These are phyloP conservation scores for Paraconiothyrium sp. DNA, from an alignment of 2,329 filamentous ascomycete genomes.

Conservation along the genomic window DNA sequence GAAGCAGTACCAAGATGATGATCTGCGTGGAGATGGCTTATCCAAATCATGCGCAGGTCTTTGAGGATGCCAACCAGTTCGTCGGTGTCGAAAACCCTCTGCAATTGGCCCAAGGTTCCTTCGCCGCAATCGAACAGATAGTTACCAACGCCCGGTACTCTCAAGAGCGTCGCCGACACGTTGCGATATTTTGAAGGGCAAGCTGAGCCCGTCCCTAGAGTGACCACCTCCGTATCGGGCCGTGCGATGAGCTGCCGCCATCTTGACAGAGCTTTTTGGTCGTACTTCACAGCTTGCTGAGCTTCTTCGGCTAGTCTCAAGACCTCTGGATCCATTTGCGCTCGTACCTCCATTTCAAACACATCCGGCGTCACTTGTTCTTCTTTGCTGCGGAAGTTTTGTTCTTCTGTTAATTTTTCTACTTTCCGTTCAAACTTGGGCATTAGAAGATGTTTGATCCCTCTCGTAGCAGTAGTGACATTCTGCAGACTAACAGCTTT, in stretches of 20 bases:
- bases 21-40: conserved; percentile 95
- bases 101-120: conserved; percentile 87
- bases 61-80: conserved; percentile 76
- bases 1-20: conserved; percentile 89
- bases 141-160: conserved; percentile 84
- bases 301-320: conserved; percentile 62
- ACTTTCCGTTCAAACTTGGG: conserved; percentile 54
- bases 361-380: conserved; percentile 38
- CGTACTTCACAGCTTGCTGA: conserved; percentile 46
- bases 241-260: conserved; percentile 75
- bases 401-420: conserved; percentile 24
- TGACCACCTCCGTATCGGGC: conserved; percentile 81
- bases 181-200: conserved; percentile 93
- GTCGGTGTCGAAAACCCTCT: conserved; percentile 73
- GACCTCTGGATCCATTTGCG: conserved; percentile 58
- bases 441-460: conserved; percentile 56
- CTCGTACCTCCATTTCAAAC: conserved; percentile 57
- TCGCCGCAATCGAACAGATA: conserved; percentile 94
- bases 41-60: conserved; percentile 84
- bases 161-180: conserved; percentile 86
- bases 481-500: conserved; percentile 29
- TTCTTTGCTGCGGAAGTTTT: conserved; percentile 47
- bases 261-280: conserved; percentile 58
- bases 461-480: conserved; percentile 49
- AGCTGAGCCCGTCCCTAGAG: conserved; percentile 91